Percentiles rank a stretch among this genome's conserved stretches.
Evolutionary conservation across 768 basidiomycete species (phyloP).

Genomic region (Cubamyces sp.): DNA sequence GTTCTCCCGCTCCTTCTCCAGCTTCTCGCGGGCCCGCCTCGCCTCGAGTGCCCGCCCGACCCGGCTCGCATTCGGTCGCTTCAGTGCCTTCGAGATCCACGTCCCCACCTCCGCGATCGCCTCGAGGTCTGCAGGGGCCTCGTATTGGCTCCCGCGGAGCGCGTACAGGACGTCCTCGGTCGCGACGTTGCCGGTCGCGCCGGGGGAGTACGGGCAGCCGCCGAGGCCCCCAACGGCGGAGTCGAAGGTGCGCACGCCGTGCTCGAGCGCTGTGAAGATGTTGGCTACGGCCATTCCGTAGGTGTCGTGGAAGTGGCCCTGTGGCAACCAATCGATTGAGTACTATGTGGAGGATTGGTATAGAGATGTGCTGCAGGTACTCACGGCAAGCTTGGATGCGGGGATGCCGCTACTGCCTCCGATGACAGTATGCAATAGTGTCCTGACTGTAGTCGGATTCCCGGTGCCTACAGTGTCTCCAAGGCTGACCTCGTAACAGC

Average conservation of each 20-base stretch:
- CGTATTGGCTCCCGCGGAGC: conserved; percentile 64
- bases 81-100: conserved; percentile 78
- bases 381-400: conserved; percentile 71
- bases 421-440: conserved; percentile 73
- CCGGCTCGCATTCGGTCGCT: conserved; percentile 71
- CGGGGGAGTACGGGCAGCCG: conserved; percentile 95
- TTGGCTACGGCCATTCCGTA: conserved; percentile 84
- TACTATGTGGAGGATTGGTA: background rate
- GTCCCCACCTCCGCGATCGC: conserved; percentile 74
- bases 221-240: conserved; percentile 88
- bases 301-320: conserved; percentile 82
- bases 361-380: conserved; percentile 24
- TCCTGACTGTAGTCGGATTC: conserved; percentile 66
- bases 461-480: conserved; percentile 93
- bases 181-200: conserved; percentile 93
- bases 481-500: conserved; percentile 90
- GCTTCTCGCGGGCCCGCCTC: conserved; percentile 42
- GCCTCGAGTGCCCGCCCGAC: conserved; percentile 75
- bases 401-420: conserved; percentile 59
- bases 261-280: conserved; percentile 66
- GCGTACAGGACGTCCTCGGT: conserved; percentile 93
- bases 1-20: conserved; percentile 29
- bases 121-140: conserved; percentile 65
- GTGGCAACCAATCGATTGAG: background rate
- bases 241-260: conserved; percentile 83